These are phyloP conservation scores for Colletotrichum cuscutae DNA, from an alignment of 2,329 filamentous ascomycete species.

Conservation along the genomic window DNA sequence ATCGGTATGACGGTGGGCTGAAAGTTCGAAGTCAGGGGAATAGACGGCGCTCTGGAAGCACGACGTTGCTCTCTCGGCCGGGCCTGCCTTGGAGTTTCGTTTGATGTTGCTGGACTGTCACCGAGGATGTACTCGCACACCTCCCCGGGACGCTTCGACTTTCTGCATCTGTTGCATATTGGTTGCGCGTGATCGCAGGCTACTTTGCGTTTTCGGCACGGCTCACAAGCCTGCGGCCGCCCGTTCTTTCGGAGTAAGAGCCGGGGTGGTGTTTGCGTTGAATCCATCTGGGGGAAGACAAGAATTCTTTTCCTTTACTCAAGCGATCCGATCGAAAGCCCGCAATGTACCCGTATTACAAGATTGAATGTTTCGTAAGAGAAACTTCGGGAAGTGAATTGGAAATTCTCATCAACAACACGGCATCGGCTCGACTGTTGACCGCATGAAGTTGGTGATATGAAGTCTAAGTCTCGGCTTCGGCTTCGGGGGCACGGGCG, in stretches of 20 bases:
- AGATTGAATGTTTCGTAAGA: not conserved
- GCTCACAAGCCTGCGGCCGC: slow-evolving; percentile 42
- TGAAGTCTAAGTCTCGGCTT: slow-evolving; percentile 11
- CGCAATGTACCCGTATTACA: not conserved
- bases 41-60: slow-evolving; percentile 3
- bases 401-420: not conserved
- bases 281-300: slow-evolving; percentile 3
- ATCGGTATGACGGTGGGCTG: not conserved
- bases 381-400: not conserved
- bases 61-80: slow-evolving; percentile 14
- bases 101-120: not conserved
- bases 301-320: not conserved
- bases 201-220: slow-evolving; percentile 53
- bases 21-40: slow-evolving; percentile 3
- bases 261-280: slow-evolving; percentile 15
- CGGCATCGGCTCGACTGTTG: not conserved
- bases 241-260: slow-evolving; percentile 30
- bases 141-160: slow-evolving; percentile 42
- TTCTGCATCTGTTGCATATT: slow-evolving; percentile 50
- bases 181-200: slow-evolving; percentile 56
- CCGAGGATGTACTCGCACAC: slow-evolving; percentile 50
- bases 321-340: not conserved
- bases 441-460: not conserved
- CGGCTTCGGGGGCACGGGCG: not conserved
- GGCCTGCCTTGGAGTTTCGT: not conserved